Conservation (phyloP, 306 rosid genomes). For the Sechiopsis laciniata region DNA sequence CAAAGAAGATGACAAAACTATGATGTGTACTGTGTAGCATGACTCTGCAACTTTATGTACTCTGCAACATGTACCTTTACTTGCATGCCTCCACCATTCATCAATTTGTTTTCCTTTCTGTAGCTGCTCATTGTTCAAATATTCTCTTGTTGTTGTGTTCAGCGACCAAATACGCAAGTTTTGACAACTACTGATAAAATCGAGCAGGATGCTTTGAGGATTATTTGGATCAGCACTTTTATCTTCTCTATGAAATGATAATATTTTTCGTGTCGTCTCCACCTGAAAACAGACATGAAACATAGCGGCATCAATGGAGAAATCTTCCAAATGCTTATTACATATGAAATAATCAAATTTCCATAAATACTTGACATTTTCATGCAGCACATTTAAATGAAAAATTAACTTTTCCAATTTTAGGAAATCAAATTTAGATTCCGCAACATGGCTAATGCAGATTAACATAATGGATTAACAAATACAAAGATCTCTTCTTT, state of each 20-base stretch:
- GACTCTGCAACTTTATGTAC: not conserved
- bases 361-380: not conserved
- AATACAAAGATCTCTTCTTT: not conserved
- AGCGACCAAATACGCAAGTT: slow-evolving; percentile 96
- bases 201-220: slow-evolving; percentile 86
- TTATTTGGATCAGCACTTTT: slow-evolving; percentile 76
- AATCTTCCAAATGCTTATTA: not conserved
- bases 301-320: not conserved
- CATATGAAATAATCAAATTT: not conserved
- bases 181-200: slow-evolving; percentile 93
- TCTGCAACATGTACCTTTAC: slow-evolving; percentile 55
- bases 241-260: slow-evolving; percentile 93
- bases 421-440: not conserved
- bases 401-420: slow-evolving; percentile 1
- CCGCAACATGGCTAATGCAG: not conserved
- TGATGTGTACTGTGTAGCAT: not conserved
- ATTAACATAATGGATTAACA: not conserved
- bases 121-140: slow-evolving; percentile 87
- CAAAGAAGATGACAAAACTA: not conserved
- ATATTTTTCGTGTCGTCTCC: slow-evolving; percentile 86
- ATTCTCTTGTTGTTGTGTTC: slow-evolving; percentile 84
- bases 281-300: slow-evolving; percentile 44
- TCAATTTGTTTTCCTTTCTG: slow-evolving; percentile 98
- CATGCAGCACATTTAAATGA: not conserved
- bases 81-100: slow-evolving; percentile 99